These are phyloP conservation scores for Coemansia sp. DNA, from an alignment of 371 early-diverging fungal species.

Conservation along the genomic window DNA sequence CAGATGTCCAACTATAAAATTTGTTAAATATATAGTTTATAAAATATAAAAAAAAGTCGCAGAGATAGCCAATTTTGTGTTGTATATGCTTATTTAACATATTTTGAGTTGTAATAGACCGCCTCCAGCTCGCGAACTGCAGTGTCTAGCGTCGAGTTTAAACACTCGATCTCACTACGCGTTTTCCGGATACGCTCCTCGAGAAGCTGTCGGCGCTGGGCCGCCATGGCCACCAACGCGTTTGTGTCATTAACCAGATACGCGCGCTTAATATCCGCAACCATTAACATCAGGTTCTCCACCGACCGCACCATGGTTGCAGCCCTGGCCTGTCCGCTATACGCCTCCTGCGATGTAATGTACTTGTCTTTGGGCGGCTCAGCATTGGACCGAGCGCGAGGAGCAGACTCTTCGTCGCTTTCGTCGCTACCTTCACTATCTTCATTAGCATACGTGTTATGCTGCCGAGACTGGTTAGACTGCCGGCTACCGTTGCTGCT, in stretches of 20 bases:
- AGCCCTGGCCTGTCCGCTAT: constrained; percentile 45
- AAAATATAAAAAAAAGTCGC: too few species aligned
- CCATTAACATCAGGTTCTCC: constrained; percentile 47
- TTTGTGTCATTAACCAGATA: constrained; percentile 42
- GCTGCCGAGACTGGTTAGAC: not conserved
- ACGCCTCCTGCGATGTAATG: constrained; percentile 43
- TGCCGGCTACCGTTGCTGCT: constrained; percentile 12
- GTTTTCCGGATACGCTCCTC: constrained; percentile 28
- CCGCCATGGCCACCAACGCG: constrained; percentile 31
- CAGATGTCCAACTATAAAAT: too few species aligned
- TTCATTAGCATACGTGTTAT: constrained; percentile 7
- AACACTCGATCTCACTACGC: constrained; percentile 19
- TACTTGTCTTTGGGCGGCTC: constrained; percentile 48
- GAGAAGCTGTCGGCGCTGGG: constrained; percentile 24
- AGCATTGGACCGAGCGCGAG: not conserved
- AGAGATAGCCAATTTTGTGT: not conserved
- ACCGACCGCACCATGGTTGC: constrained; percentile 50
- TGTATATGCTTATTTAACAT: constrained; percentile 2
- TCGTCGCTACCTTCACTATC: constrained; percentile 14
- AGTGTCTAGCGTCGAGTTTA: constrained; percentile 33
- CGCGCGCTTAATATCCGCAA: constrained; percentile 44
- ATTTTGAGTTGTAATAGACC: constrained; percentile 45
- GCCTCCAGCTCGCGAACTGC: constrained; percentile 47
- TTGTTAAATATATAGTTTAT: too few species aligned
- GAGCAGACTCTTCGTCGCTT: not conserved